These are phyloP conservation scores for Rhodamnia rubescens DNA, from an alignment of 345 rosid genomes.

Conservation along the genomic window DNA sequence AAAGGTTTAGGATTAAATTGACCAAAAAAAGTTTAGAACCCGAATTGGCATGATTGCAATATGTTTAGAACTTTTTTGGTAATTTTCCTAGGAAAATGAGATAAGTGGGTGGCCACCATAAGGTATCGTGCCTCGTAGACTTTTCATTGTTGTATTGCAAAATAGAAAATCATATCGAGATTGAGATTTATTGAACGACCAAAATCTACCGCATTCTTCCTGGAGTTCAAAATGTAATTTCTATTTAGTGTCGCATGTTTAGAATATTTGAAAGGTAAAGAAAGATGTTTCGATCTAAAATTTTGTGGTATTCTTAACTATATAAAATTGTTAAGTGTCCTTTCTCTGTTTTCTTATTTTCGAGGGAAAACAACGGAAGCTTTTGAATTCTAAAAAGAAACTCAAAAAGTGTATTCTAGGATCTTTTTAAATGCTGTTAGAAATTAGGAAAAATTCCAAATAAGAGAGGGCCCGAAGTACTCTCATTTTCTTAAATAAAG, in stretches of 20 bases:
- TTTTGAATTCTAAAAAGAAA: background rate
- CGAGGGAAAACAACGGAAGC: background rate
- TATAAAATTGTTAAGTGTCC: background rate
- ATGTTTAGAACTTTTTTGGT: too few relatives aligned
- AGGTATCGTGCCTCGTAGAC: background rate
- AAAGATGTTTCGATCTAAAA: background rate
- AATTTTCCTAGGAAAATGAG: background rate
- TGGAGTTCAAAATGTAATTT: background rate
- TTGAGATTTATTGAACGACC: background rate
- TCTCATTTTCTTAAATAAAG: too few relatives aligned
- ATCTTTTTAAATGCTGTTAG: background rate
- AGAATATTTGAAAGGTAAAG: background rate
- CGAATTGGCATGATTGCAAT: too few relatives aligned
- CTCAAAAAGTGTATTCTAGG: background rate
- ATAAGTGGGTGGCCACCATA: fast-evolving
- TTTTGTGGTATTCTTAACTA: background rate
- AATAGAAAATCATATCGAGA: background rate
- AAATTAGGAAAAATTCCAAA: too few relatives aligned
- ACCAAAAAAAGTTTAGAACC: too few relatives aligned
- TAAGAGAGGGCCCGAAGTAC: too few relatives aligned
- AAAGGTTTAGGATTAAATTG: too few relatives aligned
- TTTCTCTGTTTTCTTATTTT: background rate
- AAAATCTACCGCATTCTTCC: background rate
- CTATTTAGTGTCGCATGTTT: background rate
- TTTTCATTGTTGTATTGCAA: background rate